A percentile compares a stretch with the other conserved stretches of the same genome.
These are phyloP conservation scores for Hygrophila difformis DNA, from an alignment of 257 asterid species.

Conservation along the genomic window DNA sequence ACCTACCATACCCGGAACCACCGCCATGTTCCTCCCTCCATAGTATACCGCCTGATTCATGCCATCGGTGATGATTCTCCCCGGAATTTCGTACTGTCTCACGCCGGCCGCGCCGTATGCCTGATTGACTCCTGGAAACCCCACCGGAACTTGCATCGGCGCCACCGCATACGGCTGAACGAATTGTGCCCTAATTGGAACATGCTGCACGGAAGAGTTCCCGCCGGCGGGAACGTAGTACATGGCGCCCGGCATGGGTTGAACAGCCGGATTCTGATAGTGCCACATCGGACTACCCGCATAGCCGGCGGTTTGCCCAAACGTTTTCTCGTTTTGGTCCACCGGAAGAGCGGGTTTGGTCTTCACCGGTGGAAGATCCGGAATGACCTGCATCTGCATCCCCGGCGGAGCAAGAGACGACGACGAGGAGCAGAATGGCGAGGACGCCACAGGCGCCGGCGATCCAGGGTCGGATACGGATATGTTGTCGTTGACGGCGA, in stretches of 20 bases:
- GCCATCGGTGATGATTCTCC: conserved; percentile 35
- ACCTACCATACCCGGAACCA: conserved; percentile 44
- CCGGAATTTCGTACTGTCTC: conserved; percentile 44
- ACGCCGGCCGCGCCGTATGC: conserved; percentile 38
- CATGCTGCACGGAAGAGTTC: conserved; percentile 33
- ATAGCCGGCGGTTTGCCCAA: conserved; percentile 37
- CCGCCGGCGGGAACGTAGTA: conserved; percentile 40
- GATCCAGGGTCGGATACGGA: conserved; percentile 73
- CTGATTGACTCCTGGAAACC: conserved; percentile 44
- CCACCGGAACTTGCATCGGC: conserved; percentile 59
- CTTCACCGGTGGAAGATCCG: conserved; percentile 76
- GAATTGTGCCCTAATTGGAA: conserved; percentile 36
- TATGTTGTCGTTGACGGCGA: conserved; percentile 27
- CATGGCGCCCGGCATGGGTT: conserved; percentile 41
- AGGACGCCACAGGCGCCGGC: conserved; percentile 54
- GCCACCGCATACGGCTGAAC: conserved; percentile 35
- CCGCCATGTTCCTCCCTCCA: conserved; percentile 46
- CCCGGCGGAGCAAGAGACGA: conserved; percentile 52
- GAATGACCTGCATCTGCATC: conserved; percentile 39
- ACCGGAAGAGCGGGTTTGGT: conserved; percentile 42
- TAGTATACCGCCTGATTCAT: conserved; percentile 37
- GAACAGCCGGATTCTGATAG: conserved; percentile 47
- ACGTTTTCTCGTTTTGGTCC: conserved; percentile 27
- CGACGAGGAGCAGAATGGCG: conserved; percentile 69
- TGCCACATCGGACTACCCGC: conserved; percentile 60